Percentiles rank a stretch among this genome's conserved stretches.
Evolutionary conservation across 129 eudicot species (phyloP).

Genomic region (Deinandra increscens): DNA sequence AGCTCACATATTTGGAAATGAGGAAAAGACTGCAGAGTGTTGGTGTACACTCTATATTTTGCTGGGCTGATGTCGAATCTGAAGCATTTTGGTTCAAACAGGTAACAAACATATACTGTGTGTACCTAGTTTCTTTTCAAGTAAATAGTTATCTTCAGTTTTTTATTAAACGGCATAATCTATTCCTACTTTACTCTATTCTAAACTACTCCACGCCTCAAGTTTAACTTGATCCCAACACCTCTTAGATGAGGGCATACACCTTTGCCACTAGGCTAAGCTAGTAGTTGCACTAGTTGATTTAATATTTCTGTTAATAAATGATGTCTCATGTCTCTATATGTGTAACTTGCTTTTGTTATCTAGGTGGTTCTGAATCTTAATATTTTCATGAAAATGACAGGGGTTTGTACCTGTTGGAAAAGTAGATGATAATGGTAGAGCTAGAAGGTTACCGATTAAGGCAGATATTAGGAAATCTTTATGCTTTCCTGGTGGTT

Average conservation of each 20-base stretch:
- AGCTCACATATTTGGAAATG: conserved; percentile 58
- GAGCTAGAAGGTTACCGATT: conserved; percentile 65
- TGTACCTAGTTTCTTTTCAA: conserved; percentile 5
- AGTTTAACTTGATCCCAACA: too few species aligned
- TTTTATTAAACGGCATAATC: too few species aligned
- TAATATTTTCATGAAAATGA: conserved; percentile 16
- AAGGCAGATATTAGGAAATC: conserved; percentile 79
- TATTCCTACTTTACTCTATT: too few species aligned
- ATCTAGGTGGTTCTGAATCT: conserved; percentile 15
- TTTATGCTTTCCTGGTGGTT: conserved; percentile 93
- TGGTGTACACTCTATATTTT: conserved; percentile 64
- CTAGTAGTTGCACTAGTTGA: too few species aligned
- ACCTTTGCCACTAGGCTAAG: too few species aligned
- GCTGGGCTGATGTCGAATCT: conserved; percentile 93
- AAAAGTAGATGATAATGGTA: conserved; percentile 75
- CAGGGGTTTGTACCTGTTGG: conserved; percentile 85
- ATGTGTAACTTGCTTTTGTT: conserved; percentile 11
- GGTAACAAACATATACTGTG: conserved; percentile 35
- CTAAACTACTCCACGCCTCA: too few species aligned
- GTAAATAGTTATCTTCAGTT: too few species aligned
- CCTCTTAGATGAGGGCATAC: too few species aligned
- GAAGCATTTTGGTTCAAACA: conserved; percentile 91
- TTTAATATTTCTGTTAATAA: conserved; percentile 3
- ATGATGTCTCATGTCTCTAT: background rate
- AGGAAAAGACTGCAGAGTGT: conserved; percentile 71